Evolutionary conservation across 768 basidiomycete species (phyloP), one percentile per base, ranked within the genome.

Genomic region (Daedalea quercina): DNA sequence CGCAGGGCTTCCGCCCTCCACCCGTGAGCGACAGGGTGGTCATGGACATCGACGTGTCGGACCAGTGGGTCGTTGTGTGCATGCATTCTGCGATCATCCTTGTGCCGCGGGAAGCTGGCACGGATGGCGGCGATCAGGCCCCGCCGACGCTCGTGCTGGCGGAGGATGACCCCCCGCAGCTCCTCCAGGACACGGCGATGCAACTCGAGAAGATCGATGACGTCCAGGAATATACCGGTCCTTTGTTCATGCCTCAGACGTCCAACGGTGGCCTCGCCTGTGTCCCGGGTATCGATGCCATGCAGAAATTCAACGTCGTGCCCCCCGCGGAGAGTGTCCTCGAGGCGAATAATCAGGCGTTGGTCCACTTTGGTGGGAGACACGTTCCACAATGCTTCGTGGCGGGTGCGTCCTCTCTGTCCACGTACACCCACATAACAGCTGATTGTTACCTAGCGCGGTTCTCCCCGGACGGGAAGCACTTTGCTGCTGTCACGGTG

Each of bases 381-480:
- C 47, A 35, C 20, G 15, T 43, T 3, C 50, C 46, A 6, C 25
- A 58, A 1, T 44, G 53, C 17, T 60, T 60, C 28, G 43, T 60
- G 12, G 53, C 55, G 25, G 57, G 59, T 59, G 47, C 9, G 60
- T 44, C 4, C 3, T 20, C 8, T 19, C 12, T 11, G 7, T 31
- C 13, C 15, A 6, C 25, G n/a, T 40, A 22, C 25, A 24, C 24
- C 7, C 19, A 1, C 2, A 2, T 41, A n/a, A 3, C 2, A 23
- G 15, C 47, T 35, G 47, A 50, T 3, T 4, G 22, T n/a, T 17
- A 20, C 34, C 23, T 49, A 60, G 63, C 59, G 9, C 47, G 51
- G 3, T 60, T 64, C 51, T 62, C 59, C 15, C 59, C 63, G 9
- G 63, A 62, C 24, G 63, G 61, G 9, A 54, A 45, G 9, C 61